Conservation (phyloP, 352 stramenopile species). For the Pythium sukuiense region DNA sequence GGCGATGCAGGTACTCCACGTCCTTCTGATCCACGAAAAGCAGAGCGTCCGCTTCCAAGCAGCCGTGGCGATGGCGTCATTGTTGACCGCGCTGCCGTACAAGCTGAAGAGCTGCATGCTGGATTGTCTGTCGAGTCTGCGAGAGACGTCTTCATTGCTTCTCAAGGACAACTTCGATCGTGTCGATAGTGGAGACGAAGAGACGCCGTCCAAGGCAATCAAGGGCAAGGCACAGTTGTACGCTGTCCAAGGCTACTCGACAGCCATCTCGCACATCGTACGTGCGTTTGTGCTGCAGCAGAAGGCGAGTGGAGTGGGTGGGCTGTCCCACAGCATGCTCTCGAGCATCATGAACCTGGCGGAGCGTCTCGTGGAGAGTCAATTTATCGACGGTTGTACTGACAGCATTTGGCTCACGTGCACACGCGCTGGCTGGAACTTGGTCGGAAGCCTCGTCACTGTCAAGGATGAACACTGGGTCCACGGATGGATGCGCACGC, state of each 20-base stretch:
- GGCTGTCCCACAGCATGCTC: conserved; percentile 52
- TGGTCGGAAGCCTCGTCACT: conserved; percentile 69
- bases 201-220: conserved; percentile 2
- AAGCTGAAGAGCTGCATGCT: conserved; percentile 31
- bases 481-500: conserved; percentile 47
- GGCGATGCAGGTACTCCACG: conserved; percentile 22
- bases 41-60: conserved; percentile 46
- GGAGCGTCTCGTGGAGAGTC: conserved; percentile 72
- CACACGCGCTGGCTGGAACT: conserved; percentile 78
- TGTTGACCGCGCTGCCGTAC: conserved; percentile 36
- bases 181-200: conserved; percentile 19
- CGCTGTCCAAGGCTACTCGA: conserved; percentile 68
- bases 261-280: conserved; percentile 49
- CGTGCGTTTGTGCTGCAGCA: conserved; percentile 23
- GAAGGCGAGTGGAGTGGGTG: conserved; percentile 13
- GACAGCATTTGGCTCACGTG: conserved; percentile 89
- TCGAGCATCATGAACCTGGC: conserved; percentile 67
- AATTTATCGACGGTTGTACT: conserved; percentile 70
- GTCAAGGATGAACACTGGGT: conserved; percentile 70
- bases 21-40: conserved; percentile 38
- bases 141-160: conserved; percentile 27
- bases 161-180: conserved; percentile 24
- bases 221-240: conserved; percentile 74
- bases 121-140: conserved; percentile 27
- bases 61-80: conserved; percentile 33